Evolutionary conservation across 345 rosid genomes (phyloP).

Genomic region (Camelina hispida): DNA sequence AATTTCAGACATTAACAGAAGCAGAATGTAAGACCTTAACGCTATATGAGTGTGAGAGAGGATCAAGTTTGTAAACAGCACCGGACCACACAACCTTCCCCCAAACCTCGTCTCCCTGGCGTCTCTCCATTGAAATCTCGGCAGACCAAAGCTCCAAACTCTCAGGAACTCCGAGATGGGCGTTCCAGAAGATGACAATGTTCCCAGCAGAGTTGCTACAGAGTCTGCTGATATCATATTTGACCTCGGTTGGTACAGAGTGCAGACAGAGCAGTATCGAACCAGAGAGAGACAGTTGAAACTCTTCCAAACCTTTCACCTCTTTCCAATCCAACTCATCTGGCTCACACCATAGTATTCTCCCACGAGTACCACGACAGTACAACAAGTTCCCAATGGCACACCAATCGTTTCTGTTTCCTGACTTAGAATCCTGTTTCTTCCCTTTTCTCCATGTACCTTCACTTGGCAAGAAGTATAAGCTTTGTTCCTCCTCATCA

Average conservation of each 20-base stretch:
- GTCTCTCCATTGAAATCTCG: not conserved
- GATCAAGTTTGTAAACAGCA: constrained; percentile 8
- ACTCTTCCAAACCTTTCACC: constrained; percentile 11
- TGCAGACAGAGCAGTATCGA: too few relatives aligned
- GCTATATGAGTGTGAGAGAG: not conserved
- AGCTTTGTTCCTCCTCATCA: too few relatives aligned
- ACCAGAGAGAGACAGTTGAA: not conserved
- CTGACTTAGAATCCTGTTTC: not conserved
- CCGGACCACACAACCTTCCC: not conserved
- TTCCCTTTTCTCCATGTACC: too few relatives aligned
- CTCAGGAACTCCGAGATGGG: not conserved
- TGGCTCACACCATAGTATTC: not conserved
- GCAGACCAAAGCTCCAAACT: constrained; percentile 18
- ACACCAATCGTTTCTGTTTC: constrained; percentile 5
- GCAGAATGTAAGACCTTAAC: constrained; percentile 6
- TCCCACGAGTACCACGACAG: not conserved
- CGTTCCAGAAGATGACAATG: constrained; percentile 14
- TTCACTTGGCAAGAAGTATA: too few relatives aligned
- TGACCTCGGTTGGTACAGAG: not conserved
- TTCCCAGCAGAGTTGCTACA: not conserved
- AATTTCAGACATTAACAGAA: constrained; percentile 5
- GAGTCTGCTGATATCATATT: not conserved
- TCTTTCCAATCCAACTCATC: constrained; percentile 8
- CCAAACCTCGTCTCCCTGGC: not conserved
- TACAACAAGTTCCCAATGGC: not conserved